These are phyloP conservation scores for Exophiala sp. DNA, from an alignment of 2,329 filamentous ascomycete genomes.

Conservation along the genomic window DNA sequence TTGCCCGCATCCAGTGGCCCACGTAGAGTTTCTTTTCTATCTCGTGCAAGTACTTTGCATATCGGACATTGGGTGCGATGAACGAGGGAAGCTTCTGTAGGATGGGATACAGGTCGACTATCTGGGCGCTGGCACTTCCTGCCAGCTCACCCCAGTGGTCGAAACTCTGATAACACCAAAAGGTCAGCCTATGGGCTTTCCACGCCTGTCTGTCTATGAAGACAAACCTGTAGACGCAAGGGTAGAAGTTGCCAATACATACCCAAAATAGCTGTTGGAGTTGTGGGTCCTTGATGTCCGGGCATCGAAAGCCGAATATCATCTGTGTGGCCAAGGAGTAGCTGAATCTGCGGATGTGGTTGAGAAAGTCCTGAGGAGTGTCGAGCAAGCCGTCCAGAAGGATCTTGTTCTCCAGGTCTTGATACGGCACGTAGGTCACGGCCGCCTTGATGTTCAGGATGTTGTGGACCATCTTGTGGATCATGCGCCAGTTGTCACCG, in stretches of 20 bases:
- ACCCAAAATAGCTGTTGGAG: conserved; percentile 44
- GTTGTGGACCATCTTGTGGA: conserved; percentile 40
- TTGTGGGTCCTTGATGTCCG: conserved; percentile 40
- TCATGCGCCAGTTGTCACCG: neutral
- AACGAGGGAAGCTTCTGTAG: conserved; percentile 45
- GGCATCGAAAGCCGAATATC: conserved; percentile 47
- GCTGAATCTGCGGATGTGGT: conserved; percentile 48
- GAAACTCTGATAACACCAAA: no score
- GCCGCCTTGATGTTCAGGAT: conserved; percentile 48
- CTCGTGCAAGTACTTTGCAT: conserved; percentile 41
- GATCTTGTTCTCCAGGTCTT: conserved; percentile 54
- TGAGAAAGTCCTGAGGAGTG: conserved; percentile 39
- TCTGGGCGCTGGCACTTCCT: conserved; percentile 34
- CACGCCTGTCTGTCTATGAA: no score
- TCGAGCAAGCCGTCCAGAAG: conserved; percentile 51
- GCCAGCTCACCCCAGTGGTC: no score
- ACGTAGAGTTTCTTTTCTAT: conserved; percentile 43
- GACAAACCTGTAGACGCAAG: conserved; percentile 11
- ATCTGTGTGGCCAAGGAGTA: conserved; percentile 50
- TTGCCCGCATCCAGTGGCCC: conserved; percentile 41
- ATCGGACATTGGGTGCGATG: conserved; percentile 34
- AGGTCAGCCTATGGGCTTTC: no score
- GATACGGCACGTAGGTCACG: conserved; percentile 53
- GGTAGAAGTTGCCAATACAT: conserved; percentile 38
- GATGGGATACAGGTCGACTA: conserved; percentile 47